Percentiles rank a stretch among this genome's conserved stretches.
These are phyloP conservation scores for Grosmannia huntii DNA, from an alignment of 2,329 filamentous ascomycete genomes.

Conservation along the genomic window DNA sequence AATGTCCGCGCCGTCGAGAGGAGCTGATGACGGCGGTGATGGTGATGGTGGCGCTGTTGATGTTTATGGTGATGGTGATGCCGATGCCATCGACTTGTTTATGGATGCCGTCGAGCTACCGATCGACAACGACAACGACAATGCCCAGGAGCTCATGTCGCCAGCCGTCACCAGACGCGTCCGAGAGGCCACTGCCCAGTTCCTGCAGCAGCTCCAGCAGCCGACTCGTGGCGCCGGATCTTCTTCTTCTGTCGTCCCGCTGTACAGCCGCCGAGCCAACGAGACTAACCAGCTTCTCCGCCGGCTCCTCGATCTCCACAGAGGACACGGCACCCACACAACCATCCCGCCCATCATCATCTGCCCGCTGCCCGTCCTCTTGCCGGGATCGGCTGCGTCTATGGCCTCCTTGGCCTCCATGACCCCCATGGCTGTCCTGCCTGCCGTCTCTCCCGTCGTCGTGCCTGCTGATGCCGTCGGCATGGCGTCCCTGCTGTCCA, in stretches of 20 bases:
- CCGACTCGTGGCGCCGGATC: background rate
- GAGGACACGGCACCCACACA: background rate
- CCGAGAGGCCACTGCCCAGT: background rate
- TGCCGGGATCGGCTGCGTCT: background rate
- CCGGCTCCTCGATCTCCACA: background rate
- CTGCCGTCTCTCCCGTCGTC: background rate
- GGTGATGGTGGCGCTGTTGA: background rate
- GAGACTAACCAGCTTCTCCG: background rate
- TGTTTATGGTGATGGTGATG: background rate
- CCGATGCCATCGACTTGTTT: background rate
- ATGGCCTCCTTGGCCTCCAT: background rate
- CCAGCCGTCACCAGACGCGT: background rate
- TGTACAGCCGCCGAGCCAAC: background rate
- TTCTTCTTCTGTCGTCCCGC: background rate
- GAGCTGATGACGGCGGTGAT: background rate
- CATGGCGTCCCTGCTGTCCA: background rate
- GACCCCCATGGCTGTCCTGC: background rate
- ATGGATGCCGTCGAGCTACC: background rate
- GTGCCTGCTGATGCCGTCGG: background rate
- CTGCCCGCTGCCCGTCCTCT: background rate
- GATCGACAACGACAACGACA: background rate
- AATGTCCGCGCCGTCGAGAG: background rate
- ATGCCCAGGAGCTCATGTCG: background rate
- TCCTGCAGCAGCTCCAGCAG: background rate
- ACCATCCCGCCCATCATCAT: background rate